Evolutionary conservation across 768 basidiomycete genomes (phyloP).

Genomic region (Boletus sp.): DNA sequence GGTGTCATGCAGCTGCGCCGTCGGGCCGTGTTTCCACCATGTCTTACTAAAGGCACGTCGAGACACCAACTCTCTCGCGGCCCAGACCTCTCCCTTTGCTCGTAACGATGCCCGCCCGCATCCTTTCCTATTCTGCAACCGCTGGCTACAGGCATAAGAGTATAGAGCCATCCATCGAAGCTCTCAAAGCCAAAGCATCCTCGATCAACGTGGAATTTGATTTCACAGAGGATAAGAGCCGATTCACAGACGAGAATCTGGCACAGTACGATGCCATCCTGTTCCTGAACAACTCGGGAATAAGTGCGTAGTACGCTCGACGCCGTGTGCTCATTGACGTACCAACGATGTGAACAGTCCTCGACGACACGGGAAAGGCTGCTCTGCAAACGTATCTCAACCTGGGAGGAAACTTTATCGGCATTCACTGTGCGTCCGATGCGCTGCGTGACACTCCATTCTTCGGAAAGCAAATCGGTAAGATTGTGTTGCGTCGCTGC

Average conservation of each 20-base stretch:
- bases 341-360: conserved; percentile 35
- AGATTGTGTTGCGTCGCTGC: not conserved
- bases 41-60: not conserved
- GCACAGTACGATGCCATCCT: conserved; percentile 61
- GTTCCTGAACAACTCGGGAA: conserved; percentile 68
- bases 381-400: conserved; percentile 67
- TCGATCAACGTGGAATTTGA: conserved; percentile 55
- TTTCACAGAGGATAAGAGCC: conserved; percentile 57
- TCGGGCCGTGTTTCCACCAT: not conserved
- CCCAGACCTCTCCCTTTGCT: not conserved
- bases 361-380: conserved; percentile 55
- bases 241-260: conserved; percentile 57
- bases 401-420: conserved; percentile 68
- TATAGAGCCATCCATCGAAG: conserved; percentile 66
- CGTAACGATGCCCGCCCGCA: conserved; percentile 28
- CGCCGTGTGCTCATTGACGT: not conserved
- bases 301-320: conserved; percentile 44
- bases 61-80: not conserved
- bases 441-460: conserved; percentile 56
- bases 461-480: conserved; percentile 59
- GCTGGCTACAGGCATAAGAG: conserved; percentile 68
- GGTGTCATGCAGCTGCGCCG: not conserved
- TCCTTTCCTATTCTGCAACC: conserved; percentile 65
- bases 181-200: conserved; percentile 45
- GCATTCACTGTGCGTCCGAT: conserved; percentile 65